Percentiles rank a stretch among this genome's conserved stretches.
Conservation (phyloP, 2,329 filamentous ascomycete genomes). For the Trichophyton verrucosum region DNA sequence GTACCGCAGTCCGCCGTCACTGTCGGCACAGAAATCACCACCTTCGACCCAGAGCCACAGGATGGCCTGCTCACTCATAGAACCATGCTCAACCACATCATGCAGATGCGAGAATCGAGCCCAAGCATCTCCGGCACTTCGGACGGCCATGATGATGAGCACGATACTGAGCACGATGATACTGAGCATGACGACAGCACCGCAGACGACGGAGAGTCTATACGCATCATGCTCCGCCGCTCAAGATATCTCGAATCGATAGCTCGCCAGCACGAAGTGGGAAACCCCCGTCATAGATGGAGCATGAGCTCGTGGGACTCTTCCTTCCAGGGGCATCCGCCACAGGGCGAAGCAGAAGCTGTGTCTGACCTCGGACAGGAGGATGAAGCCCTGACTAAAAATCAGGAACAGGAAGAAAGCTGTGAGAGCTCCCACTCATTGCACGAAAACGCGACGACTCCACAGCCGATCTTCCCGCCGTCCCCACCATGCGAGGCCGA, state of each 20-base stretch:
- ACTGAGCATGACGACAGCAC: constrained; percentile 10
- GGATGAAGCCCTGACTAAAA: neutral
- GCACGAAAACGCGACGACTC: constrained; percentile 5
- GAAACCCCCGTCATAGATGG: constrained; percentile 28
- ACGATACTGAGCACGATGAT: constrained; percentile 6
- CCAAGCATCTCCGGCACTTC: constrained; percentile 29
- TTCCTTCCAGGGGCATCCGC: constrained; percentile 24
- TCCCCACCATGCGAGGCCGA: neutral
- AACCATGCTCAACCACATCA: constrained; percentile 38
- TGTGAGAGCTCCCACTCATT: constrained; percentile 5
- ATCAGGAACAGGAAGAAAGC: constrained; percentile 5
- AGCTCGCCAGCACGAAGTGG: constrained; percentile 15
- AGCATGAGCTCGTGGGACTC: constrained; percentile 36
- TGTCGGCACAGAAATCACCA: constrained; percentile 47
- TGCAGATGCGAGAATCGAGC: constrained; percentile 37
- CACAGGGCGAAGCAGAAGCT: neutral
- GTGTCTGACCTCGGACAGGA: no score
- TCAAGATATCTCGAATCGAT: constrained; percentile 31
- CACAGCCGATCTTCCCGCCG: constrained; percentile 5
- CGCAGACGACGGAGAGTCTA: constrained; percentile 41
- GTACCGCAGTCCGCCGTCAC: constrained; percentile 48
- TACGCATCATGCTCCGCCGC: constrained; percentile 43
- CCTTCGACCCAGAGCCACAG: constrained; percentile 60
- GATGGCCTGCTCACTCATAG: constrained; percentile 36
- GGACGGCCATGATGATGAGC: constrained; percentile 22